Evolutionary conservation across 345 rosid genomes (phyloP), one percentile per base, ranked within the genome.

Genomic region (Anastatica hierochuntica): DNA sequence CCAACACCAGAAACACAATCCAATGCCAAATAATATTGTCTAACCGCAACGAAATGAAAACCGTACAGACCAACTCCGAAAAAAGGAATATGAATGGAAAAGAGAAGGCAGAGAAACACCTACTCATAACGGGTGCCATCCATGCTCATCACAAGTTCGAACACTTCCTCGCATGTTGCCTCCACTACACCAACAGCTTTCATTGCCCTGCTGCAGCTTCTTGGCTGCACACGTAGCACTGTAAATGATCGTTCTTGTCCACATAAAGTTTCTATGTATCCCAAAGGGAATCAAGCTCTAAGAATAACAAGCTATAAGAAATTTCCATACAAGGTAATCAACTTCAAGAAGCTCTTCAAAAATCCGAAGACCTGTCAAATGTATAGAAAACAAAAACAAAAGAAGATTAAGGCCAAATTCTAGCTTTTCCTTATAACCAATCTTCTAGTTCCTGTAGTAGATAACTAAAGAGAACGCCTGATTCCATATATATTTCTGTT

Each of bases 201-300:
- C 99, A 94, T 94, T 63, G 99, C 99, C 74, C 81, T 79, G 75
- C 95, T 88, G 76, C 97, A 88, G 82, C 99, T 94, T 72, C 97
- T 88, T 67, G 99, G 95, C 99, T 88, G 78, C 69, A 82, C 17
- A 35, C 56, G 56, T 54, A 73, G 47, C 58, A 60, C 62, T 67
- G 43, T 20, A 70, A 19, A 61, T 62, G 37, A 53, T 51, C 61
- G 29, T 43, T 53, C 53, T 43, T 43, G 64, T 26, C 41, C 56
- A 65, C 10, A 65, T 50, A 57, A 54, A 41, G 23, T 33, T 50
- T 24, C 51, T 17, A 44, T 47, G 47, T 52, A 42, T 48, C 35
- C 33, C 40, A 41, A 48, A 29, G 29, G 38, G 55, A 55, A 64
- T 41, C 19, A 53, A 15, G 16, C 56, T 54, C 13, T 43, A 15